A percentile compares a stretch with the other conserved stretches of the same genome.
Evolutionary conservation across 2,329 filamentous ascomycete species (phyloP).

Genomic region (Ampelomyces quisqualis): DNA sequence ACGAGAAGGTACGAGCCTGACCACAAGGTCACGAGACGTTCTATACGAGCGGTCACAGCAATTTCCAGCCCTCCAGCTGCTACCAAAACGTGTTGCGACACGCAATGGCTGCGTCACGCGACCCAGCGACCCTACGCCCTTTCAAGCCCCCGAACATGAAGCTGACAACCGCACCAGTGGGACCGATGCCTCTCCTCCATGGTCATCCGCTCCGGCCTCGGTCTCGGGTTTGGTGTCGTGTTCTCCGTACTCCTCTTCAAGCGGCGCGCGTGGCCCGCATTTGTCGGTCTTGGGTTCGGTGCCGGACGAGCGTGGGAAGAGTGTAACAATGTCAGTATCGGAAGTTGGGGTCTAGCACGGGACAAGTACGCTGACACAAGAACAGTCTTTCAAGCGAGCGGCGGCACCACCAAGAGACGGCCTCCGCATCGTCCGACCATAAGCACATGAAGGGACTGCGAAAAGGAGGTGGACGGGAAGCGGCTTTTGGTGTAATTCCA

Average conservation of each 20-base stretch:
- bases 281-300: slow-evolving; percentile 90
- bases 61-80: no score
- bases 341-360: no score
- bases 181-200: slow-evolving; percentile 97
- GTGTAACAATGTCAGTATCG: slow-evolving; percentile 70
- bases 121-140: background rate
- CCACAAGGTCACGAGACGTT: background rate
- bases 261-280: slow-evolving; percentile 96
- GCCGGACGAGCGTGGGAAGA: slow-evolving; percentile 97
- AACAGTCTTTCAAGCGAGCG: slow-evolving; percentile 55
- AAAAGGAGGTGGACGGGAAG: slow-evolving; percentile 3
- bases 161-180: slow-evolving; percentile 65
- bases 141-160: background rate
- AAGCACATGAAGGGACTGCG: slow-evolving; percentile 5
- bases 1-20: slow-evolving; percentile 79
- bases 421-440: slow-evolving; percentile 51
- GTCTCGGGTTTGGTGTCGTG: slow-evolving; percentile 94
- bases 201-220: slow-evolving; percentile 93
- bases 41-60: background rate
- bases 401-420: slow-evolving; percentile 51
- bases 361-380: background rate
- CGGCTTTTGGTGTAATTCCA: slow-evolving; percentile 18
- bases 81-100: no score
- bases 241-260: slow-evolving; percentile 99
- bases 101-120: background rate